These are phyloP conservation scores for Neurospora sp. DNA, from an alignment of 495 filamentous ascomycete genomes.

Conservation along the genomic window DNA sequence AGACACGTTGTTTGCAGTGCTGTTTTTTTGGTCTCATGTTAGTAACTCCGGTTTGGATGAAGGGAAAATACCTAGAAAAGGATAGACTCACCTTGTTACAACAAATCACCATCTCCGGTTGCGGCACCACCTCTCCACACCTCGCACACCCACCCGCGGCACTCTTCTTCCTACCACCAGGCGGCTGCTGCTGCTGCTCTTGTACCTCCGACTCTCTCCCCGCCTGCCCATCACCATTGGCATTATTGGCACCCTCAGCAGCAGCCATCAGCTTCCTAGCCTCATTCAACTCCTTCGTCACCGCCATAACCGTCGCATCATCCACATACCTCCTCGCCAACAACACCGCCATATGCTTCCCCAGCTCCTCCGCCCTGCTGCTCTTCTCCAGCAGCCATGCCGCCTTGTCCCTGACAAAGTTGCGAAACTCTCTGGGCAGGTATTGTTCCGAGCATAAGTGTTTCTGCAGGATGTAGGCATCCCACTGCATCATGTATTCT, in stretches of 20 bases:
- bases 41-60: not conserved
- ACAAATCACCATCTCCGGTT: slow-evolving; percentile 29
- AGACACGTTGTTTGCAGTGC: slow-evolving; percentile 25
- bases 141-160: slow-evolving; percentile 28
- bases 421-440: slow-evolving; percentile 32
- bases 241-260: not conserved
- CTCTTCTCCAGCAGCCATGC: slow-evolving; percentile 31
- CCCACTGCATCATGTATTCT: slow-evolving; percentile 43
- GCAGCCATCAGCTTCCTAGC: slow-evolving; percentile 10
- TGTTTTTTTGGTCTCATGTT: slow-evolving; percentile 9
- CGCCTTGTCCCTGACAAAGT: slow-evolving; percentile 33
- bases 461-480: slow-evolving; percentile 35
- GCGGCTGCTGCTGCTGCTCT: slow-evolving; percentile 7
- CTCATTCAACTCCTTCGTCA: slow-evolving; percentile 26
- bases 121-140: slow-evolving; percentile 30
- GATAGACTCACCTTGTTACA: slow-evolving; percentile 28
- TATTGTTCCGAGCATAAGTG: slow-evolving; percentile 37
- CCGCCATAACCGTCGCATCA: slow-evolving; percentile 24
- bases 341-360: slow-evolving; percentile 34
- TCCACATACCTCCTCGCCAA: slow-evolving; percentile 30
- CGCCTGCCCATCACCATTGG: not conserved
- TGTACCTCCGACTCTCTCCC: not conserved
- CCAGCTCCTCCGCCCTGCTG: slow-evolving; percentile 33
- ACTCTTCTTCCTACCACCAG: slow-evolving; percentile 13
- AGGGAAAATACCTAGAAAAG: not conserved